A percentile compares a stretch with the other conserved stretches of the same genome.
Evolutionary conservation across 805 yeast species (phyloP).

Genomic region (Nakazawaea molendinolei): DNA sequence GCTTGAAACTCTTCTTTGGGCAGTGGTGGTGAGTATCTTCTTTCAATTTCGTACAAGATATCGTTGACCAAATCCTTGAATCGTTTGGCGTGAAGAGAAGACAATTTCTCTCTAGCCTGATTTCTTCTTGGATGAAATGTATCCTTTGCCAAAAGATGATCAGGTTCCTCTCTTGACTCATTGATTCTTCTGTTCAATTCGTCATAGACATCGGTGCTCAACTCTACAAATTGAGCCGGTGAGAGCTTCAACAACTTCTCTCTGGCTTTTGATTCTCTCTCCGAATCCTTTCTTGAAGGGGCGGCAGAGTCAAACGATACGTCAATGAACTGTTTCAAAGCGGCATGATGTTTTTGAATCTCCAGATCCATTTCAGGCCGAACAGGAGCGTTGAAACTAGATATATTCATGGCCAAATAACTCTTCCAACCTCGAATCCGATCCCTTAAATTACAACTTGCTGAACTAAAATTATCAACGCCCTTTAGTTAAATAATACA

Average conservation of each 20-base stretch:
- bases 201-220: constrained; percentile 91
- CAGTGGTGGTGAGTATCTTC: constrained; percentile 38
- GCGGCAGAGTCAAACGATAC: constrained; percentile 39
- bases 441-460: no score
- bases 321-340: constrained; percentile 43
- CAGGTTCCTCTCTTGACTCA: constrained; percentile 53
- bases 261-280: constrained; percentile 77
- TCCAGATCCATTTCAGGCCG: constrained; percentile 12
- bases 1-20: constrained; percentile 3
- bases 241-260: constrained; percentile 79
- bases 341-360: constrained; percentile 33
- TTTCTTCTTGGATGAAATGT: constrained; percentile 89
- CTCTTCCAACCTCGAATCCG: no score
- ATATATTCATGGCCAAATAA: no score
- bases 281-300: constrained; percentile 34
- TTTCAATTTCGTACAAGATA: constrained; percentile 77
- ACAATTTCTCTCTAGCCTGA: constrained; percentile 88
- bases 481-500: neutral
- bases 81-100: constrained; percentile 72
- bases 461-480: no score
- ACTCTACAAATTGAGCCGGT: constrained; percentile 75
- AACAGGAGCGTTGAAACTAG: no score
- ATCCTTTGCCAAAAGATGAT: constrained; percentile 59
- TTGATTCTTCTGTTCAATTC: constrained; percentile 73
- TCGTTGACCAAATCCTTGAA: constrained; percentile 90